Evolutionary conservation across 2,329 filamentous ascomycete species (phyloP).

Genomic region (Trichophyton benhamiae): DNA sequence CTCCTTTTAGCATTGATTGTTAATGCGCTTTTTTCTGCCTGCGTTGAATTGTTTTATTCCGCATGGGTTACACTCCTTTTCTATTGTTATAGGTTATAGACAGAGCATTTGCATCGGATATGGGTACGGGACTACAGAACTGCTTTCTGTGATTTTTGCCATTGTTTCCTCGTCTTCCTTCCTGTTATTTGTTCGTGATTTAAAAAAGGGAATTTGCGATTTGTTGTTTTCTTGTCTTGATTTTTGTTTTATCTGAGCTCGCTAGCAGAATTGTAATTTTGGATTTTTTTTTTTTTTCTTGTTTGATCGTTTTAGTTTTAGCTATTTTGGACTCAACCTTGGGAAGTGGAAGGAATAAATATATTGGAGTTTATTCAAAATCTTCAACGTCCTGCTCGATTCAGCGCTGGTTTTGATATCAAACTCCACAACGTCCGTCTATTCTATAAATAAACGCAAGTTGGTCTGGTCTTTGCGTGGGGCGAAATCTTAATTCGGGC

Average conservation of each 20-base stretch:
- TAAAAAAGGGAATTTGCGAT: slow-evolving; percentile 4
- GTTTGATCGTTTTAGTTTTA: not conserved
- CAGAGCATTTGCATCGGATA: slow-evolving; percentile 14
- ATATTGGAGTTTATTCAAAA: not conserved
- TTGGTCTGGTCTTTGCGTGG: not conserved
- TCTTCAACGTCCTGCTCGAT: not conserved
- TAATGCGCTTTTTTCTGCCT: slow-evolving; percentile 4
- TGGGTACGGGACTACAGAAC: slow-evolving; percentile 11
- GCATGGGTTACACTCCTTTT: slow-evolving; percentile 10
- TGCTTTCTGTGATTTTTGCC: slow-evolving; percentile 1
- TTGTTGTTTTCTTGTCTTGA: not conserved
- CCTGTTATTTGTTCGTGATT: slow-evolving; percentile 2
- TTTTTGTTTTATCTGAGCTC: not conserved
- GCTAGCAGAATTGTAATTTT: slow-evolving; percentile 2
- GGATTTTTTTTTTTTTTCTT: not conserved
- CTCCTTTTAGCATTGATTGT: slow-evolving; percentile 8
- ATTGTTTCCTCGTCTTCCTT: slow-evolving; percentile 1
- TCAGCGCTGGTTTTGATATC: too few relatives aligned
- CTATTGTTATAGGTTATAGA: slow-evolving; percentile 5
- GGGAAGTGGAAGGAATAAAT: not conserved
- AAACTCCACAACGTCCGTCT: too few relatives aligned
- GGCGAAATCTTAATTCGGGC: slow-evolving; percentile 1
- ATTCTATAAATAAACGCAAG: not conserved
- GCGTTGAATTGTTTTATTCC: slow-evolving; percentile 5
- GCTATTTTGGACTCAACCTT: not conserved